These are phyloP conservation scores for Tetrapyrgos nigripes DNA, from an alignment of 1,284 basidiomycete species.

Conservation along the genomic window DNA sequence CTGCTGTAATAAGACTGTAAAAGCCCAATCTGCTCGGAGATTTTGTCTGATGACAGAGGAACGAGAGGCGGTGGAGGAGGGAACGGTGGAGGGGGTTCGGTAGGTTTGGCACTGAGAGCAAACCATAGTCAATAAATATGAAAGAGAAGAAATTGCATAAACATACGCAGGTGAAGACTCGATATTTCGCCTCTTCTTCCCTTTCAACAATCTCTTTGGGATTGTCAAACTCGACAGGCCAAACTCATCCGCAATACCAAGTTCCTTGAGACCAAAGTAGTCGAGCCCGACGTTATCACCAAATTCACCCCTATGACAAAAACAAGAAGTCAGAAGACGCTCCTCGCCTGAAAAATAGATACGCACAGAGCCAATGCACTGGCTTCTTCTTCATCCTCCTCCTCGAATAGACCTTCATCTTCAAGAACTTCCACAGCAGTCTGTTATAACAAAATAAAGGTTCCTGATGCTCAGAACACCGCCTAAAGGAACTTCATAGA, in stretches of 20 bases:
- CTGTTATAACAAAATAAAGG: slow-evolving; percentile 31
- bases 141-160: slow-evolving; percentile 8
- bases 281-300: slow-evolving; percentile 91
- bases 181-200: slow-evolving; percentile 57
- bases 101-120: slow-evolving; percentile 64
- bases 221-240: slow-evolving; percentile 83
- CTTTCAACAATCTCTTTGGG: slow-evolving; percentile 81
- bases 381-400: slow-evolving; percentile 80
- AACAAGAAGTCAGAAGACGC: slow-evolving; percentile 5
- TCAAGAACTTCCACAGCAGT: slow-evolving; percentile 69
- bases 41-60: slow-evolving; percentile 65
- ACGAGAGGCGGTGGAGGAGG: slow-evolving; percentile 85
- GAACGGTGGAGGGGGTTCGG: slow-evolving; percentile 87
- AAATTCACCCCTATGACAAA: slow-evolving; percentile 74
- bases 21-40: slow-evolving; percentile 85
- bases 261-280: slow-evolving; percentile 88
- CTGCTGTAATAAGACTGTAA: slow-evolving; percentile 79
- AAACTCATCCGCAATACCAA: slow-evolving; percentile 90
- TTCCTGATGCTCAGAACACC: not conserved
- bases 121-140: slow-evolving; percentile 5
- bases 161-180: slow-evolving; percentile 52
- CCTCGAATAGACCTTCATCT: slow-evolving; percentile 81
- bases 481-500: not conserved
- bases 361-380: slow-evolving; percentile 75
- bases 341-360: slow-evolving; percentile 1